Percentiles rank a stretch among this genome's conserved stretches.
Conservation (phyloP, 768 basidiomycete genomes). For the Gymnopilus junonius region DNA sequence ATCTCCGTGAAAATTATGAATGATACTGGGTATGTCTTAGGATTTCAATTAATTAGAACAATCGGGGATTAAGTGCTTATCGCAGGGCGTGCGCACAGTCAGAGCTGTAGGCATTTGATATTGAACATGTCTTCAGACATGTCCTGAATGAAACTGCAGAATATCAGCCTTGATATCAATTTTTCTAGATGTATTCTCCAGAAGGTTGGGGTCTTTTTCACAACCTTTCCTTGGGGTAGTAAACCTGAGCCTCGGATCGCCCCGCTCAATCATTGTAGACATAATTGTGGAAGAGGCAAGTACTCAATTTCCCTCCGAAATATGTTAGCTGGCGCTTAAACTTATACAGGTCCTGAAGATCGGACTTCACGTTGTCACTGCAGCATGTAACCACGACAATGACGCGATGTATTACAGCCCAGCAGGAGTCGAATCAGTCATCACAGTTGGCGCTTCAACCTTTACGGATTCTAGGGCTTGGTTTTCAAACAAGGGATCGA, state of each 20-base stretch:
- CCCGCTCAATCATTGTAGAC: background rate
- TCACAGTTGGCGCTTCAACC: conserved; percentile 38
- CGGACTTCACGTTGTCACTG: conserved; percentile 12
- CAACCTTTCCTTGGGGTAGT: background rate
- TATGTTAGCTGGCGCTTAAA: background rate
- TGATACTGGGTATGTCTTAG: background rate
- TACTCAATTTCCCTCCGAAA: background rate
- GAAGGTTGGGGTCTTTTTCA: too few species aligned
- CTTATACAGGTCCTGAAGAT: background rate
- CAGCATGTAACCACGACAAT: conserved; percentile 33
- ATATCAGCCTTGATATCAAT: too few species aligned
- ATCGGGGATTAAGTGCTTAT: background rate
- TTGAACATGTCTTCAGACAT: too few species aligned
- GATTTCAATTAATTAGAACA: background rate
- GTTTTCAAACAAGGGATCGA: conserved; percentile 40
- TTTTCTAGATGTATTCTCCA: too few species aligned
- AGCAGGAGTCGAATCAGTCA: conserved; percentile 33
- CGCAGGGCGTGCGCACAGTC: background rate
- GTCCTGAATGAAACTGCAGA: too few species aligned
- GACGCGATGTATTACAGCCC: conserved; percentile 34
- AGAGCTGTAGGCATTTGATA: background rate
- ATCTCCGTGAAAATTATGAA: background rate
- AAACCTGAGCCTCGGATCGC: background rate
- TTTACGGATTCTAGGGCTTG: conserved; percentile 33
- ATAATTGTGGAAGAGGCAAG: background rate